Evolutionary conservation across 2,329 filamentous ascomycete genomes (phyloP), one percentile per base, ranked within the genome.

Genomic region (Venturia oleaginea): DNA sequence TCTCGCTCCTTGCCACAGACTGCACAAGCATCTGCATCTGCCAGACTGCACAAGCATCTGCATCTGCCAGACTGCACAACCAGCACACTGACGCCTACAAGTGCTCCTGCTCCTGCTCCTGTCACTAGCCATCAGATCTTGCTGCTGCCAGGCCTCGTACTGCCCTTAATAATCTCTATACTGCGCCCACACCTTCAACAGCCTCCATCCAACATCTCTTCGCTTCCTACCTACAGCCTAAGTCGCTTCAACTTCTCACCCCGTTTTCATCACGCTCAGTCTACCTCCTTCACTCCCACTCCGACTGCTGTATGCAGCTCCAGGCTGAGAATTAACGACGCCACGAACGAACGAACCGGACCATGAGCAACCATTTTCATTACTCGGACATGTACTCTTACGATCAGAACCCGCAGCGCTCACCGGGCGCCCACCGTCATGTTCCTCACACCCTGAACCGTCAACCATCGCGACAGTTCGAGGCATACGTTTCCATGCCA

Each of bases 391-490:
- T 88, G 82, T 92, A 90, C 79, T 51, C 46, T 30, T 85, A 89
- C 78, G 87, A 90, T 69, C 89, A 89, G 70, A 76, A 83, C 66
- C 76, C 83, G 67, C 87, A 86, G 74, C 88, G 90, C 72, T 91
- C 88, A 68, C 90, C 91, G 46, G 87, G 85, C 72, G 86, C 88
- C 38, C 86, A 89, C 73, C 89, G 89, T 66, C 84, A 84, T 70
- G 83, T 83, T 71, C 80, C 80, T 22, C 40, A 63, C 73, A 80
- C 82, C 65, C 79, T 89, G 65, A 85, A 88, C 72, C 85, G 89
- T 69, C 87, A 89, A 73, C 80, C 86, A 54, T 92, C 91, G 70
- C 85, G 91, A 70, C 89, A 89, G 69, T 90, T 92, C 73, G 91
- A 96, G 69, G 81, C 82, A 66, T 88, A 89, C 72, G 84, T 83